A percentile compares a stretch with the other conserved stretches of the same genome.
phyloP scores from a whole-genome alignment of 768 basidiomycete genomes.

The Boletus fagicola region DNA sequence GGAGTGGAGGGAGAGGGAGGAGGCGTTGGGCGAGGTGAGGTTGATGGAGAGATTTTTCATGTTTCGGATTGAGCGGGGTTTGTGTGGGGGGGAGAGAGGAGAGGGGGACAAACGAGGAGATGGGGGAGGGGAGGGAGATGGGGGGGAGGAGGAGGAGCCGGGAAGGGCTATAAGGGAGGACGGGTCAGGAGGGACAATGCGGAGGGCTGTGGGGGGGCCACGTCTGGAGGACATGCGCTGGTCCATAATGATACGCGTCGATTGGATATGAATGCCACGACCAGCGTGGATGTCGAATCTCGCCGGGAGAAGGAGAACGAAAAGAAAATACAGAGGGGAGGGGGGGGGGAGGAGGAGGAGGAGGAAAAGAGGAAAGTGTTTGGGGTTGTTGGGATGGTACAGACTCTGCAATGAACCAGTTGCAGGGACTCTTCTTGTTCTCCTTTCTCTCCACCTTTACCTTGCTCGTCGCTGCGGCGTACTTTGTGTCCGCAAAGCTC shows the following conservation, averaged over 20 bases:
- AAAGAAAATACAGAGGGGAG: neutral
- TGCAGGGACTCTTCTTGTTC: conserved; percentile 53
- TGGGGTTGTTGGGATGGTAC: conserved; percentile 1
- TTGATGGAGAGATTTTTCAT: conserved; percentile 76
- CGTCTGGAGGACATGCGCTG: conserved; percentile 29
- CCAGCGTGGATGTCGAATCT: conserved; percentile 33
- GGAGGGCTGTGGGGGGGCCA: conserved; percentile 46
- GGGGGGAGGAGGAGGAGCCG: neutral
- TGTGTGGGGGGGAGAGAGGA: conserved; percentile 35
- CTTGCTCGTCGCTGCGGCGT: conserved; percentile 45
- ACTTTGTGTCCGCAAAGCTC: conserved; percentile 44
- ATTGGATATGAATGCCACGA: conserved; percentile 34
- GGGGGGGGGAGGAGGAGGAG: neutral
- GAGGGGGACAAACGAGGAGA: neutral
- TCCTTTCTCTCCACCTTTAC: conserved; percentile 50
- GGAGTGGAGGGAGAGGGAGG: conserved; percentile 45
- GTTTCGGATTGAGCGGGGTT: conserved; percentile 53
- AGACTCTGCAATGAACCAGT: conserved; percentile 40
- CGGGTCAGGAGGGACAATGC: conserved; percentile 47
- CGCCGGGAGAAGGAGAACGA: conserved; percentile 16
- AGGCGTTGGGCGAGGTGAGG: conserved; percentile 60
- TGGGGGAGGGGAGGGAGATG: neutral
- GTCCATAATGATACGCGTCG: conserved; percentile 16
- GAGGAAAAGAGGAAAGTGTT: neutral
- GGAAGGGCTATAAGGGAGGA: conserved; percentile 43